Conservation (phyloP, 2,329 filamentous ascomycete species). For the Thelonectria blattea region DNA sequence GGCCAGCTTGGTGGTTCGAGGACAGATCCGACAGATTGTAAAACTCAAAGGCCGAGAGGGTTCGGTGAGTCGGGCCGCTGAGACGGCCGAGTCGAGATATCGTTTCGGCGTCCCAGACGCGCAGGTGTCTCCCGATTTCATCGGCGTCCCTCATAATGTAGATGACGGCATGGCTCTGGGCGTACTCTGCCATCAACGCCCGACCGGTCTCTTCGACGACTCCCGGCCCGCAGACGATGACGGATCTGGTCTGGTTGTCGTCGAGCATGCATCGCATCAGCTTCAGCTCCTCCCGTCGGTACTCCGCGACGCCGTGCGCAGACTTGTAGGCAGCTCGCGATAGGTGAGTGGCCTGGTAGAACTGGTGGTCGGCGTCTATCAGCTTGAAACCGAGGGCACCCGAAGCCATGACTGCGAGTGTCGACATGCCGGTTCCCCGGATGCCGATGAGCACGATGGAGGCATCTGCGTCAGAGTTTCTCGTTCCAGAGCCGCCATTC, state of each 20-base stretch:
- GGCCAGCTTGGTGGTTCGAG: neutral
- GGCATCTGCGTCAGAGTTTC: constrained; percentile 7
- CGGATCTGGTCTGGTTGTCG: constrained; percentile 57
- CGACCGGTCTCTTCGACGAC: constrained; percentile 62
- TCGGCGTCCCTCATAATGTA: constrained; percentile 21
- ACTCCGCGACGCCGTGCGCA: constrained; percentile 34
- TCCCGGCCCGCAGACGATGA: constrained; percentile 62
- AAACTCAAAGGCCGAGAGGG: constrained; percentile 21
- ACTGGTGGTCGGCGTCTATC: constrained; percentile 64
- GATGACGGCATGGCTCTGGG: constrained; percentile 17
- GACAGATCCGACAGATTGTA: constrained; percentile 17
- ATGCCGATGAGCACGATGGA: constrained; percentile 41
- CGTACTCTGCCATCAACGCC: constrained; percentile 33
- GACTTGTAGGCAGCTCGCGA: constrained; percentile 61
- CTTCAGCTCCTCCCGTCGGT: constrained; percentile 23
- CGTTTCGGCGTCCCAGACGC: constrained; percentile 13
- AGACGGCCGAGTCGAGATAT: constrained; percentile 17
- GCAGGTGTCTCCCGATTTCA: constrained; percentile 16
- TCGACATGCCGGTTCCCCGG: constrained; percentile 68
- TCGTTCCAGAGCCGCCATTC: neutral
- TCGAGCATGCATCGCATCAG: constrained; percentile 49
- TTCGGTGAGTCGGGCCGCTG: constrained; percentile 9
- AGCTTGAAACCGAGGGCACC: constrained; percentile 55
- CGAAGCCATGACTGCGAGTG: constrained; percentile 63
- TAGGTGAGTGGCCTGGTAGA: constrained; percentile 61